phyloP scores from a whole-genome alignment of 225 moss, liverwort and hornwort genomes.

The Marchantia polymorpha region DNA sequence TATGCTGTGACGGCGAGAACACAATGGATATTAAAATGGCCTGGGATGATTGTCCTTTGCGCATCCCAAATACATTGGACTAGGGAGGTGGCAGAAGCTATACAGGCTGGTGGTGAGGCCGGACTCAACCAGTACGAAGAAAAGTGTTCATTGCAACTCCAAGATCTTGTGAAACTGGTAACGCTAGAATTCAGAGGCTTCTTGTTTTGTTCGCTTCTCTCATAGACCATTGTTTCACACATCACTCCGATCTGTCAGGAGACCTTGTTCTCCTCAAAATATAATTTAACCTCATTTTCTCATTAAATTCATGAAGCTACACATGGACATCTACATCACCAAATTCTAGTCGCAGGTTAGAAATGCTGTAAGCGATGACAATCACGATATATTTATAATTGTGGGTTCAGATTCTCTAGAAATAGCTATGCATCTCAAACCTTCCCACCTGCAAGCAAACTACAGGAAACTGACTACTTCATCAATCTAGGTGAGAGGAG shows the following conservation, averaged over 20 bases:
- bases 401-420: too few species aligned
- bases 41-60: constrained; percentile 79
- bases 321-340: too few species aligned
- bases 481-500: constrained; percentile 59
- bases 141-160: constrained; percentile 57
- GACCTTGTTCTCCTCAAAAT: too few species aligned
- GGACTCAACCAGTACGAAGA: constrained; percentile 58
- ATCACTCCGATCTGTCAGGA: too few species aligned
- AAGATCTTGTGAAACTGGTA: constrained; percentile 78
- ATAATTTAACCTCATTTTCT: too few species aligned
- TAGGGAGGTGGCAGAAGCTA: constrained; percentile 58
- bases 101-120: constrained; percentile 43
- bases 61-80: constrained; percentile 95
- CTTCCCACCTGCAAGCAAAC: not conserved
- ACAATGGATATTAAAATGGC: constrained; percentile 74
- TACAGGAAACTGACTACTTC: not conserved
- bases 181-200: not conserved
- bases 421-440: too few species aligned
- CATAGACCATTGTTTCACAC: too few species aligned
- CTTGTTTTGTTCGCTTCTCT: too few species aligned
- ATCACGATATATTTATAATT: too few species aligned
- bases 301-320: too few species aligned
- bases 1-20: constrained; percentile 57
- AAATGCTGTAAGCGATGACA: too few species aligned
- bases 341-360: too few species aligned